Evolutionary conservation across 495 filamentous ascomycete genomes (phyloP).

Genomic region (Penicillium antarcticum): DNA sequence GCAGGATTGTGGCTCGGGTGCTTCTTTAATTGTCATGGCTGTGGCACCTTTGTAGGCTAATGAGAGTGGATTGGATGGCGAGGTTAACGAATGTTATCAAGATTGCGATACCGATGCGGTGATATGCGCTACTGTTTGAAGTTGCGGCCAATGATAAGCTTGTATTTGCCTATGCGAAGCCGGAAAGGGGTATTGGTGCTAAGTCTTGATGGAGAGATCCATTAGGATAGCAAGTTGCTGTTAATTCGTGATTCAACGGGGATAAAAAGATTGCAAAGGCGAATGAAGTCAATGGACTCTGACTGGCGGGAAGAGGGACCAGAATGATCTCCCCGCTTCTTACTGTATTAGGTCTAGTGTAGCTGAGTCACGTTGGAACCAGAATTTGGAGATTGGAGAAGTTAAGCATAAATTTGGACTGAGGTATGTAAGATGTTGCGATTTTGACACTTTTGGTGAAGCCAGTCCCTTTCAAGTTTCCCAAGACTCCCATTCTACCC

Average conservation of each 20-base stretch:
- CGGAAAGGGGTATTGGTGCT: neutral
- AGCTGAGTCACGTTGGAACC: neutral
- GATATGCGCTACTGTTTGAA: conserved; percentile 13
- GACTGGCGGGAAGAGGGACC: neutral
- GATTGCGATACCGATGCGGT: conserved; percentile 10
- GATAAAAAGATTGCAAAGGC: neutral
- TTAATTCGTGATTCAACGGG: neutral
- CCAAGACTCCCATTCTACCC: conserved; percentile 19
- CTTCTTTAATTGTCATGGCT: conserved; percentile 19
- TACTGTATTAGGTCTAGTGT: neutral
- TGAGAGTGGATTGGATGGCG: neutral
- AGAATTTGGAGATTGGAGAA: neutral
- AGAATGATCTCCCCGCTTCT: neutral
- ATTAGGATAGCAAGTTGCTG: neutral
- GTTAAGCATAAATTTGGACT: conserved; percentile 1
- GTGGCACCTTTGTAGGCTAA: conserved; percentile 2
- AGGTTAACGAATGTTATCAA: conserved; percentile 4
- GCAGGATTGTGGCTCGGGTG: neutral
- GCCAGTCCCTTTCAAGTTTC: conserved; percentile 8
- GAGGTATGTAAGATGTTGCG: neutral
- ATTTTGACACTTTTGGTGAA: conserved; percentile 11
- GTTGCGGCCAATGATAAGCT: neutral
- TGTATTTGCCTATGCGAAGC: neutral
- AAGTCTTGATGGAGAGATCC: neutral
- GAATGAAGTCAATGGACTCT: neutral